Evolutionary conservation across 331 rosid genomes (phyloP).

Genomic region (Dryas integrifolia): DNA sequence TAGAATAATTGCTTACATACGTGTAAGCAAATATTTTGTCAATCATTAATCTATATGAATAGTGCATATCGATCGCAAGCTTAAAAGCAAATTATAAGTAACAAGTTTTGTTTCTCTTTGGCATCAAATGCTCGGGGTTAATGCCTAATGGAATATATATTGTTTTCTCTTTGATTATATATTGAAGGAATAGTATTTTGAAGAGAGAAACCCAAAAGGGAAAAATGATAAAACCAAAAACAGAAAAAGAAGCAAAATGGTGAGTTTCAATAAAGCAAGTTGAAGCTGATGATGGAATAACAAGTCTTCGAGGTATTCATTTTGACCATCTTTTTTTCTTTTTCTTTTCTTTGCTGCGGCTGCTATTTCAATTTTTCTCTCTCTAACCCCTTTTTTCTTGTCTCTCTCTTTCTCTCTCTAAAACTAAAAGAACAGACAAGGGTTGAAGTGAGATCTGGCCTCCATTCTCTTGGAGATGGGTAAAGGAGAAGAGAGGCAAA

Average conservation of each 20-base stretch:
- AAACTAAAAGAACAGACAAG: constrained; percentile 16
- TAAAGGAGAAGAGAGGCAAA: constrained; percentile 66
- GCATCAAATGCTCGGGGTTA: too few relatives aligned
- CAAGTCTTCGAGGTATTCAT: constrained; percentile 70
- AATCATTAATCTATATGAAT: too few relatives aligned
- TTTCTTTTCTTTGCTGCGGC: constrained; percentile 55
- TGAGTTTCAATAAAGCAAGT: constrained; percentile 82
- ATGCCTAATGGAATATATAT: too few relatives aligned
- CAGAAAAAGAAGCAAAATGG: constrained; percentile 55
- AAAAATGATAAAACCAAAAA: constrained; percentile 25
- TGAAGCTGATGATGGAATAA: constrained; percentile 63
- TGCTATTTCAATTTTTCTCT: constrained; percentile 33
- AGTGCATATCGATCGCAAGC: too few relatives aligned
- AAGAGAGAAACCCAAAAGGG: constrained; percentile 28
- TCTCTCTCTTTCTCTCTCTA: constrained; percentile 17
- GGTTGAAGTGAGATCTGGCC: constrained; percentile 42
- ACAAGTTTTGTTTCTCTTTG: background rate
- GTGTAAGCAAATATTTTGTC: too few relatives aligned
- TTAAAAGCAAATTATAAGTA: too few relatives aligned
- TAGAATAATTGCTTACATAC: too few relatives aligned
- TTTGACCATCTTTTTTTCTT: constrained; percentile 70
- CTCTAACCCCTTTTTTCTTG: constrained; percentile 22
- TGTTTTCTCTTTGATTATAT: background rate
- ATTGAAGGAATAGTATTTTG: constrained; percentile 6
- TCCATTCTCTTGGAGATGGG: constrained; percentile 99